A percentile compares a stretch with the other conserved stretches of the same genome.
phyloP scores from a whole-genome alignment of 495 filamentous ascomycete genomes.

The Aspergillus taichungensis region DNA sequence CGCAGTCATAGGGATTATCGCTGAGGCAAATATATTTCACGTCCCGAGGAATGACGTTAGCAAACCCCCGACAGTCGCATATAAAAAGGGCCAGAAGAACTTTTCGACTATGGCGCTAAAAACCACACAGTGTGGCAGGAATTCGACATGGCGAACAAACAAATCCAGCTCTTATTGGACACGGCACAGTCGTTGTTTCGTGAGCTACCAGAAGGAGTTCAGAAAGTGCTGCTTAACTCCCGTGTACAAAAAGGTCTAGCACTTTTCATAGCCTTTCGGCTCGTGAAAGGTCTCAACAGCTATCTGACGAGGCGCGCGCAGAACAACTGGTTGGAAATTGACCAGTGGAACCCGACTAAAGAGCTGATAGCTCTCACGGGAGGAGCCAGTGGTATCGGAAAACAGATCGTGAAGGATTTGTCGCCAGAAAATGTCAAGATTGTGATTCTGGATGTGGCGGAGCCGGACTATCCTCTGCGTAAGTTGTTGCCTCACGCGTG shows the following conservation, averaged over 20 bases:
- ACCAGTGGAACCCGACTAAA: conserved; percentile 10
- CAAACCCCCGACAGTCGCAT: background rate
- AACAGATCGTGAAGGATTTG: background rate
- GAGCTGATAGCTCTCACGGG: conserved; percentile 1
- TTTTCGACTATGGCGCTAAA: background rate
- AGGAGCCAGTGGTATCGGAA: background rate
- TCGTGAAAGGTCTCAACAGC: background rate
- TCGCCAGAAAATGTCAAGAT: background rate
- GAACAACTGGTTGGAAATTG: background rate
- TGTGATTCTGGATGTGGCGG: background rate
- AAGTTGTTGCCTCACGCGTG: background rate
- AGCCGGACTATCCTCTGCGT: background rate
- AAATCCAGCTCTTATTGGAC: background rate
- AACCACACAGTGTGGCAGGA: no score
- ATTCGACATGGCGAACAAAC: background rate
- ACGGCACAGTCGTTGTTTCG: background rate
- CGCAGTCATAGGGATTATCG: background rate
- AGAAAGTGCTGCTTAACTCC: background rate
- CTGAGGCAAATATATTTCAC: background rate
- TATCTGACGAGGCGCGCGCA: background rate
- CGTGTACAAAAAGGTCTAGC: background rate
- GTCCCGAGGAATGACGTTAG: no score
- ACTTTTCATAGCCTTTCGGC: background rate
- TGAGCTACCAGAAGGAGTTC: background rate
- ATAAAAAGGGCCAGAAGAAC: background rate